Base-by-base conservation (phyloP, 192 early-diverging fungal species). In the Rhizophagus prolifer region DNA sequence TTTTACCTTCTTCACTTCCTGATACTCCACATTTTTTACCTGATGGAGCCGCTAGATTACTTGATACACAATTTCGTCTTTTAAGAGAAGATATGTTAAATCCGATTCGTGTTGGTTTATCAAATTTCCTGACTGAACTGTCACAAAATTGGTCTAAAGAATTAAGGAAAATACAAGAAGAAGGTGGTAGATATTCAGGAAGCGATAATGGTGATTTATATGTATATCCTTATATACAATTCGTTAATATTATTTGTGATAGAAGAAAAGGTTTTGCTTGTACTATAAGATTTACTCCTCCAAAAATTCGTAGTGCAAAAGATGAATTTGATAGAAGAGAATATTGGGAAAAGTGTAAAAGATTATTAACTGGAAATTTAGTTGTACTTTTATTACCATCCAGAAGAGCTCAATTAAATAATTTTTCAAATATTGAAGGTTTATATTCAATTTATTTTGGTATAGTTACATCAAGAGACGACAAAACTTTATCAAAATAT, bases 41-140 rank as follows among this genome's bases (percentile, higher is more conserved):
- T 1, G 46, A 47, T 41, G 90, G 89, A 0, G 78, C 82, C 58
- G 81, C 77, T 9, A 82, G 85, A 9, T 81, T 86, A 34, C 25
- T 90, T 13, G 89, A 91, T 77, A 85, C 78, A 21, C 86, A 90
- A 65, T 91, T 90, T 72, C 87, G 89, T 1, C 76, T 91, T 5
- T 80, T 89, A 23, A 74, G 90, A 14, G 89, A 91, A 64, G 90
- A 91, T 36, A 79, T 89, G 77, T 63, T 90, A 46, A 74, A 78
- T 25, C 60, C 86, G 30, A 23, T 90, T 1, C 78, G 84, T 0
- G 71, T 59, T 9, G 84, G 88, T 2, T 65, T 91, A 12, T 50
- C 54, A 25, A 73, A 77, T 34, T 89, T 89, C 72, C 58, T 65
- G 1, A 66, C 70, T 9, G 74, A 34, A 4, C n/a, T 70, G 28